Evolutionary conservation across 345 rosid species (phyloP).

Genomic region (Viola odorata): DNA sequence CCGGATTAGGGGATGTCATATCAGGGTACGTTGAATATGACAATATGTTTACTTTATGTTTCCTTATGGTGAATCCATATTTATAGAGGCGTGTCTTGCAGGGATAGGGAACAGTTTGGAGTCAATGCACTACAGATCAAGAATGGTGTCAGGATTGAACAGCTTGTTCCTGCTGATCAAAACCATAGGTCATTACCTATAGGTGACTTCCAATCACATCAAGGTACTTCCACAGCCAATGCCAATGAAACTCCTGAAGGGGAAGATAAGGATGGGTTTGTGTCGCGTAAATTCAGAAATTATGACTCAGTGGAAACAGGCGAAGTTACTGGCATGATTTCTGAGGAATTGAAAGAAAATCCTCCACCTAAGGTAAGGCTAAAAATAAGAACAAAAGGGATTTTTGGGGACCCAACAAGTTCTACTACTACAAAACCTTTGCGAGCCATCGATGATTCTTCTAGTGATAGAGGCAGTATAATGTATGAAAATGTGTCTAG

Average conservation of each 20-base stretch:
- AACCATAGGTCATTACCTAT: too few species aligned
- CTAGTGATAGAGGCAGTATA: conserved; percentile 22
- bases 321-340: conserved; percentile 24
- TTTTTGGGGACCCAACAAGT: conserved; percentile 29
- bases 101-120: too few species aligned
- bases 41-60: too few species aligned
- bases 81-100: too few species aligned
- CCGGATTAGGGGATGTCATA: too few species aligned
- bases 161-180: too few species aligned
- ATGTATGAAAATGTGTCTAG: conserved; percentile 21
- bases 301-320: conserved; percentile 8
- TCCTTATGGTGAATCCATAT: too few species aligned
- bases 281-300: conserved; percentile 13
- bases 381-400: conserved; percentile 47
- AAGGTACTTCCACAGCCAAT: conserved; percentile 12
- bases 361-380: conserved; percentile 43
- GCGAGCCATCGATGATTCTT: conserved; percentile 28
- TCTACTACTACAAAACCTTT: conserved; percentile 31
- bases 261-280: conserved; percentile 11
- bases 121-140: too few species aligned
- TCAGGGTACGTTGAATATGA: too few species aligned
- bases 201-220: too few species aligned
- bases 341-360: conserved; percentile 34
- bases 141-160: too few species aligned
- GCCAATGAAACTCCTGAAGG: conserved; percentile 2